phyloP scores from a whole-genome alignment of 352 stramenopile genomes.

The Globisporangium ultimum region DNA sequence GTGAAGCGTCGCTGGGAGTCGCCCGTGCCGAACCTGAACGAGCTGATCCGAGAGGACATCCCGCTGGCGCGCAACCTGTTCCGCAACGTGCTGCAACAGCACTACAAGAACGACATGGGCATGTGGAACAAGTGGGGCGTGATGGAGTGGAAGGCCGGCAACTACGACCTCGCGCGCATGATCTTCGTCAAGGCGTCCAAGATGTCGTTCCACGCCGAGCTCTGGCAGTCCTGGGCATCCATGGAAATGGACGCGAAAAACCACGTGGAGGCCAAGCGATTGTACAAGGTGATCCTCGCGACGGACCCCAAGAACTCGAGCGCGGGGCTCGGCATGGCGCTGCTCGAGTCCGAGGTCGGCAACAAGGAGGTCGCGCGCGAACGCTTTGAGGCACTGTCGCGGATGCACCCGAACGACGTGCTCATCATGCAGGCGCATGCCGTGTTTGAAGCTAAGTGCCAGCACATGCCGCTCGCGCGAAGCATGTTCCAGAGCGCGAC shows the following conservation, averaged over 20 bases:
- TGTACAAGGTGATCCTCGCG: constrained; percentile 81
- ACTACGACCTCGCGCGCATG: constrained; percentile 79
- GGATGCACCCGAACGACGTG: constrained; percentile 59
- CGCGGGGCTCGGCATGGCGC: constrained; percentile 68
- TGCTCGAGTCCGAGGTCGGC: constrained; percentile 63
- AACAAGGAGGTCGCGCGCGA: constrained; percentile 51
- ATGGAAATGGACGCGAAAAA: constrained; percentile 84
- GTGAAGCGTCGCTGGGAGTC: constrained; percentile 57
- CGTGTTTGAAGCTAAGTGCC: constrained; percentile 71
- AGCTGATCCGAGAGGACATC: constrained; percentile 79
- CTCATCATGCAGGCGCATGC: constrained; percentile 70
- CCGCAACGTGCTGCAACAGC: constrained; percentile 72
- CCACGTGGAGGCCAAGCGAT: constrained; percentile 65
- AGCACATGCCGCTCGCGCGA: constrained; percentile 63
- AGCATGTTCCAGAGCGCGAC: constrained; percentile 59
- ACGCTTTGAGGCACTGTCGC: constrained; percentile 48
- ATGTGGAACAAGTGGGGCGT: constrained; percentile 92
- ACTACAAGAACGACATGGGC: constrained; percentile 81
- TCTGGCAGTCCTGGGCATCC: constrained; percentile 84
- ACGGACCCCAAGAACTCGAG: constrained; percentile 66
- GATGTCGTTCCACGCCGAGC: constrained; percentile 62
- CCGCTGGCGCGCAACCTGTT: constrained; percentile 69
- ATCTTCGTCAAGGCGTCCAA: constrained; percentile 81
- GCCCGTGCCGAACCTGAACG: constrained; percentile 68
- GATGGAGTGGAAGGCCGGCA: constrained; percentile 87